Evolutionary conservation across 2,329 filamentous ascomycete species (phyloP).

Genomic region (Incumbomyces lentus): DNA sequence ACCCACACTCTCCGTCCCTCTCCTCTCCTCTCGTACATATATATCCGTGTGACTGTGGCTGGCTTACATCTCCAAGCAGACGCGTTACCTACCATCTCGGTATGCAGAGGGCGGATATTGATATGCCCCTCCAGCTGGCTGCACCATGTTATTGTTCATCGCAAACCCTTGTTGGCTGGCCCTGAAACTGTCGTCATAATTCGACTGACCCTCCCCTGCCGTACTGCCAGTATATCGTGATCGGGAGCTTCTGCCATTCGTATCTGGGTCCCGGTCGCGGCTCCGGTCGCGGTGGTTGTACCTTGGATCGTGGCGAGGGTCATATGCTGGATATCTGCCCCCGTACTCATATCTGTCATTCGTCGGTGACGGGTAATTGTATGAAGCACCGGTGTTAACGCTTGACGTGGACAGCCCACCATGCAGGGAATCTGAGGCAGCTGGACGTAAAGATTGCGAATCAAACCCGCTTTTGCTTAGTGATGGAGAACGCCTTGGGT

Average conservation of each 20-base stretch:
- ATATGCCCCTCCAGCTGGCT: neutral
- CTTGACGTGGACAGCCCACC: neutral
- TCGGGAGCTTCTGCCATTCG: neutral
- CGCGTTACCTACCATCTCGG: neutral
- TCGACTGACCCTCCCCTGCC: neutral
- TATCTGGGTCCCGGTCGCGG: neutral
- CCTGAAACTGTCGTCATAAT: neutral
- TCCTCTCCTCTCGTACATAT: no score
- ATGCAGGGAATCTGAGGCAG: neutral
- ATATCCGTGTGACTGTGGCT: no score
- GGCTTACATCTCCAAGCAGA: no score
- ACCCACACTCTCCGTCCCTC: no score
- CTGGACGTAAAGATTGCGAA: neutral
- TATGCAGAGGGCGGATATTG: slow-evolving; percentile 6
- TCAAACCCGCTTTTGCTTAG: slow-evolving; percentile 1
- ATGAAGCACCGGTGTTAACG: neutral
- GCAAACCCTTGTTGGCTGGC: neutral
- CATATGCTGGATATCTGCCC: neutral
- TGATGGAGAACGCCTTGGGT: slow-evolving; percentile 1
- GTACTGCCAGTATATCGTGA: neutral
- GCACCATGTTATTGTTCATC: neutral
- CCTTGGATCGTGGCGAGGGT: slow-evolving; percentile 3
- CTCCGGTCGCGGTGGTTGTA: slow-evolving; percentile 1
- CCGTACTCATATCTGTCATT: slow-evolving; percentile 1
- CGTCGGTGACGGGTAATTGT: neutral